phyloP scores from a whole-genome alignment of 2,329 filamentous ascomycete species.

The Chaetomiaceae sp. region DNA sequence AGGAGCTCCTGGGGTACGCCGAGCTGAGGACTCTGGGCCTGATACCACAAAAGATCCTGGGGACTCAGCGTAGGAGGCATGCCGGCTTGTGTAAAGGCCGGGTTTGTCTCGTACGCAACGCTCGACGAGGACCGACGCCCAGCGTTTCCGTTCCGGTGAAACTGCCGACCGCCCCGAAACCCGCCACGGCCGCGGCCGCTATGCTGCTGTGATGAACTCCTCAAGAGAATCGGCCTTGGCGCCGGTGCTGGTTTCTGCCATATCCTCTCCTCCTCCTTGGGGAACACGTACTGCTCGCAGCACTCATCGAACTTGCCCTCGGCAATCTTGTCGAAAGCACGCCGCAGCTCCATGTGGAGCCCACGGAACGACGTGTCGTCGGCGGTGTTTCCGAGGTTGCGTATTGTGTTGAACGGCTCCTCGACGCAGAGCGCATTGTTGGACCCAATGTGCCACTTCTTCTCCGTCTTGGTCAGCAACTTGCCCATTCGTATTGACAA shows the following conservation, averaged over 20 bases:
- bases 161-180: conserved; percentile 46
- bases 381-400: conserved; percentile 93
- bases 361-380: conserved; percentile 93
- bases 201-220: conserved; percentile 59
- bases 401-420: conserved; percentile 85
- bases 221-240: conserved; percentile 52
- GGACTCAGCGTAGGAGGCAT: conserved; percentile 41
- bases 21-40: conserved; percentile 40
- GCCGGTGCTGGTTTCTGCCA: conserved; percentile 54
- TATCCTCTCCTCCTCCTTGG: conserved; percentile 69
- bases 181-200: conserved; percentile 46
- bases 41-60: conserved; percentile 49
- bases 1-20: conserved; percentile 37
- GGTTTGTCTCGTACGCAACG: conserved; percentile 47
- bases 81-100: conserved; percentile 37
- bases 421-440: conserved; percentile 91
- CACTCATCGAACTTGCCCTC: conserved; percentile 75
- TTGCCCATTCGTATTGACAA: conserved; percentile 81
- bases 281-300: conserved; percentile 84
- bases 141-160: conserved; percentile 38
- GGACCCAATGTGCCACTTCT: conserved; percentile 76
- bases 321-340: conserved; percentile 79
- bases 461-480: conserved; percentile 74
- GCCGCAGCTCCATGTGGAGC: conserved; percentile 80
- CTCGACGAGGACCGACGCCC: conserved; percentile 52